Evolutionary conservation across 768 basidiomycete species (phyloP).

Genomic region (Lentinus tigrinus): DNA sequence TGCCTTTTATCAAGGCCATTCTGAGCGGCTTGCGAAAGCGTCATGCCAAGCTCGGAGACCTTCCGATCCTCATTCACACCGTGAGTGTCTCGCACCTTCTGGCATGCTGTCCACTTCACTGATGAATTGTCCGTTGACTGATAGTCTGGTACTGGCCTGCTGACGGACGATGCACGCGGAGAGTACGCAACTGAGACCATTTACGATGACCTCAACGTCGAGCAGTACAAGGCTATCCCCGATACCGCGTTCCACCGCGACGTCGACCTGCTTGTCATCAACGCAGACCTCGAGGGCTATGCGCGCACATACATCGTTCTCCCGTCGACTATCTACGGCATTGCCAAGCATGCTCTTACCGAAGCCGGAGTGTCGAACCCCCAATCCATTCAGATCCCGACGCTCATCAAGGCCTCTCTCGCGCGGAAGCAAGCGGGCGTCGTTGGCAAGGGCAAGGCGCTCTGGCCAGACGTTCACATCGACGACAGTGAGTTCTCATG

Average conservation of each 20-base stretch:
- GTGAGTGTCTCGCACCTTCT: conserved; percentile 35
- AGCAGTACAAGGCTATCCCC: conserved; percentile 46
- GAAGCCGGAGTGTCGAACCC: conserved; percentile 52
- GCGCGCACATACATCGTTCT: conserved; percentile 51
- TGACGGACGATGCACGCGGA: conserved; percentile 46
- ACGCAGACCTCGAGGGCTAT: conserved; percentile 51
- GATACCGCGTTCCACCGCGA: conserved; percentile 45
- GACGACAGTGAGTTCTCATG: conserved; percentile 43
- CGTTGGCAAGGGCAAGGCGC: conserved; percentile 55
- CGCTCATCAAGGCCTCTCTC: conserved; percentile 43
- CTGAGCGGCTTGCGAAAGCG: conserved; percentile 53
- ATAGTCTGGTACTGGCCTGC: conserved; percentile 34
- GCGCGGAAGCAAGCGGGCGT: conserved; percentile 50
- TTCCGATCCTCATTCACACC: conserved; percentile 58
- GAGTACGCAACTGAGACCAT: conserved; percentile 37
- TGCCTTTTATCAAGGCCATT: conserved; percentile 43
- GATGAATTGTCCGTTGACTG: background rate
- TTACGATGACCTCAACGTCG: conserved; percentile 51
- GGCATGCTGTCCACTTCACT: background rate
- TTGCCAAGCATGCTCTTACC: conserved; percentile 46
- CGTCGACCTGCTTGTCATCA: conserved; percentile 48
- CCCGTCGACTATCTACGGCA: conserved; percentile 60
- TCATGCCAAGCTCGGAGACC: conserved; percentile 38
- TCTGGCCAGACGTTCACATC: conserved; percentile 61
- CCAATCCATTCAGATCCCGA: conserved; percentile 52